Evolutionary conservation across 129 eudicot genomes (phyloP).

Genomic region (Arctium minus): DNA sequence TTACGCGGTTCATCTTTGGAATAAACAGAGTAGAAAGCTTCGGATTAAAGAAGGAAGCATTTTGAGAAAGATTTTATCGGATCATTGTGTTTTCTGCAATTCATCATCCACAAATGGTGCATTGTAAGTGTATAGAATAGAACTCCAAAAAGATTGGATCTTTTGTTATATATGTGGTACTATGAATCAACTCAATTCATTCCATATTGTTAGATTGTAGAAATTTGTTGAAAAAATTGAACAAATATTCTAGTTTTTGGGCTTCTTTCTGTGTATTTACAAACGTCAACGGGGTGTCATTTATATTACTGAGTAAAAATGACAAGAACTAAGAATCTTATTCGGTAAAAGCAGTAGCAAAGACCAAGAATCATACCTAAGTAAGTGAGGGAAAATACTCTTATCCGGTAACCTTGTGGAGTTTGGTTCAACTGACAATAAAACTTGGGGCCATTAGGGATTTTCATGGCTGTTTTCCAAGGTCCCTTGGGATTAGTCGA

Average conservation of each 20-base stretch:
- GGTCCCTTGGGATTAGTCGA: too few relatives aligned
- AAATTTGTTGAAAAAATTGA: not conserved
- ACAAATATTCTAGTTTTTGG: constrained; percentile 2
- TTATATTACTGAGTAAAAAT: too few relatives aligned
- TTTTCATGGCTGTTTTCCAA: too few relatives aligned
- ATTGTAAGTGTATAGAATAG: constrained; percentile 27
- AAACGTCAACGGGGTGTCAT: not conserved
- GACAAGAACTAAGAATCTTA: not conserved
- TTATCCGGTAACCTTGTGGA: too few relatives aligned
- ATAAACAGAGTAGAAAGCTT: constrained; percentile 73
- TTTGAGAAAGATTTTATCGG: constrained; percentile 46
- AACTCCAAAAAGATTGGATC: not conserved
- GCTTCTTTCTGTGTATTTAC: not conserved
- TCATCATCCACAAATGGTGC: constrained; percentile 16
- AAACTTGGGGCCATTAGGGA: too few relatives aligned
- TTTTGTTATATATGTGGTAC: constrained; percentile 9
- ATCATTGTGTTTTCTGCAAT: constrained; percentile 63
- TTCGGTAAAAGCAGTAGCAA: too few relatives aligned
- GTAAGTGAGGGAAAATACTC: not conserved
- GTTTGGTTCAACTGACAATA: too few relatives aligned
- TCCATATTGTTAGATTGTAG: constrained; percentile 17
- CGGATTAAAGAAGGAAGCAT: constrained; percentile 71
- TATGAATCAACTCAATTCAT: constrained; percentile 46
- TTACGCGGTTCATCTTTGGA: constrained; percentile 89
- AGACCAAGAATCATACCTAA: not conserved